Percentiles rank a stretch among this genome's conserved stretches.
These are phyloP conservation scores for Fusarium austroafricanum DNA, from an alignment of 2,329 filamentous ascomycete species.

Conservation along the genomic window DNA sequence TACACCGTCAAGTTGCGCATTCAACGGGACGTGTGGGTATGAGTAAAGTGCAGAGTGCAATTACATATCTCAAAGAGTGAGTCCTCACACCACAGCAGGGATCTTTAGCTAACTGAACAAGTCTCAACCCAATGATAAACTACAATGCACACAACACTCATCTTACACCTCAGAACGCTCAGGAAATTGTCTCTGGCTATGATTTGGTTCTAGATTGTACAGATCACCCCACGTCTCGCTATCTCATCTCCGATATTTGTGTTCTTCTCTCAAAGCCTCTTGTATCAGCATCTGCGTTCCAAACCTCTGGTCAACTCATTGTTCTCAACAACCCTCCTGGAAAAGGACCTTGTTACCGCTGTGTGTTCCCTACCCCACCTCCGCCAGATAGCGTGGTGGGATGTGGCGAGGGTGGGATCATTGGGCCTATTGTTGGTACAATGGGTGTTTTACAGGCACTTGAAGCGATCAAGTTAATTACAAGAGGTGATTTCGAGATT, in stretches of 20 bases:
- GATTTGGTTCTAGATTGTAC: slow-evolving; percentile 94
- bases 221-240: slow-evolving; percentile 90
- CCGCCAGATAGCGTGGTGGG: slow-evolving; percentile 84
- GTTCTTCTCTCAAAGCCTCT: slow-evolving; percentile 83
- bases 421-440: slow-evolving; percentile 90
- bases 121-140: slow-evolving; percentile 77
- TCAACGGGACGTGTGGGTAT: slow-evolving; percentile 75
- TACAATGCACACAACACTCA: slow-evolving; percentile 73
- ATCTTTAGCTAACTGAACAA: slow-evolving; percentile 47
- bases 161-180: slow-evolving; percentile 75
- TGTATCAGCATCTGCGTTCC: slow-evolving; percentile 88
- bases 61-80: slow-evolving; percentile 67
- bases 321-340: slow-evolving; percentile 87
- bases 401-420: slow-evolving; percentile 91
- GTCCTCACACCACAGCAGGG: slow-evolving; percentile 9
- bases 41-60: slow-evolving; percentile 83
- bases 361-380: slow-evolving; percentile 89
- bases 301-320: slow-evolving; percentile 90
- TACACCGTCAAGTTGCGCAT: slow-evolving; percentile 93
- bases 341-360: slow-evolving; percentile 87
- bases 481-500: slow-evolving; percentile 50
- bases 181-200: slow-evolving; percentile 74
- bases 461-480: slow-evolving; percentile 87
- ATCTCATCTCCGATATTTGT: slow-evolving; percentile 91
- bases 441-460: slow-evolving; percentile 95